A percentile compares a stretch with the other conserved stretches of the same genome.
Conservation (phyloP, 2,329 filamentous ascomycete genomes). For the Cordyceps javanica region DNA sequence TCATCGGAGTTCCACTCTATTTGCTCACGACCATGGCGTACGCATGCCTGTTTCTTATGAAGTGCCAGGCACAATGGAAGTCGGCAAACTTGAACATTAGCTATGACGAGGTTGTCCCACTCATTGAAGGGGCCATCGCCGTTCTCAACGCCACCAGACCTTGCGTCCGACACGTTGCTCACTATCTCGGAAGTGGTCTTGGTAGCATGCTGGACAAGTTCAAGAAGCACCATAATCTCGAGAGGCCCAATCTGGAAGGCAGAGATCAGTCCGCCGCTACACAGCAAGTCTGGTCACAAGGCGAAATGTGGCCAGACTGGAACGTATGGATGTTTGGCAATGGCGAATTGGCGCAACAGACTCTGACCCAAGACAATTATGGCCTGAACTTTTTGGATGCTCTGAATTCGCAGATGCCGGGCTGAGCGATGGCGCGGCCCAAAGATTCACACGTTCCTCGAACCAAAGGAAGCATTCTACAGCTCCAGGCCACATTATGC, state of each 20-base stretch:
- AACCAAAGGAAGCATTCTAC: not conserved
- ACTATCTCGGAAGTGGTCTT: conserved; percentile 25
- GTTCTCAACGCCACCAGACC: conserved; percentile 21
- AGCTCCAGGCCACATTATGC: not conserved
- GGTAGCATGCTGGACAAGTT: conserved; percentile 24
- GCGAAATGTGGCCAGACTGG: conserved; percentile 17
- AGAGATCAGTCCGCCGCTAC: conserved; percentile 9
- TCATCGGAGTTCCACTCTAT: conserved; percentile 27
- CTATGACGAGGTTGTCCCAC: conserved; percentile 25
- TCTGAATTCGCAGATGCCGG: conserved; percentile 23
- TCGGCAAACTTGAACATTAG: conserved; percentile 21
- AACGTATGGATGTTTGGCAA: conserved; percentile 23
- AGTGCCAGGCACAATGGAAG: conserved; percentile 26
- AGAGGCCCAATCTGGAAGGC: conserved; percentile 6
- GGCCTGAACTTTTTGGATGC: conserved; percentile 21
- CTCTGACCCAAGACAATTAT: conserved; percentile 19
- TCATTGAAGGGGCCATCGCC: conserved; percentile 21
- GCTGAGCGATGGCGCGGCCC: conserved; percentile 5
- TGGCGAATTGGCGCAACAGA: conserved; percentile 17
- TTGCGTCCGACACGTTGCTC: conserved; percentile 24
- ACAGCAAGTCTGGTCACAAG: conserved; percentile 13
- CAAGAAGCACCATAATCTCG: conserved; percentile 15
- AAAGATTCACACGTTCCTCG: not conserved
- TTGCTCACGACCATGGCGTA: conserved; percentile 27
- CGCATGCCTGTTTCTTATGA: conserved; percentile 27